Evolutionary conservation across 306 rosid genomes (phyloP), one percentile per base, ranked within the genome.

Genomic region (Arachis stenosperma): DNA sequence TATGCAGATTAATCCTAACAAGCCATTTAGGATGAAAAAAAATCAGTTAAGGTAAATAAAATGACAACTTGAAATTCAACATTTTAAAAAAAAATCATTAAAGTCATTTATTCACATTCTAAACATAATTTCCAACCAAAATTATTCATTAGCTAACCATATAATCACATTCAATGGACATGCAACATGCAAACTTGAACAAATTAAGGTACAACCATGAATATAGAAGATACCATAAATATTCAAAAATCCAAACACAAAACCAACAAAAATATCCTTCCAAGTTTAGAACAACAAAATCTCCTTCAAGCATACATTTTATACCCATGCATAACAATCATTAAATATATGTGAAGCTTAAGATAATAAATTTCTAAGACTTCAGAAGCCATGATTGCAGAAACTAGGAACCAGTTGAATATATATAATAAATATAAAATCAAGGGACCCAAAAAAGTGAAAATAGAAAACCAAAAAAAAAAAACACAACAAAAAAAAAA

Each of bases 1-100:
- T 46, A 65, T 60, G 59, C 81, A 78, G 77, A 54, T 72, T 50
- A 79, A 75, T 77, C 84, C 86, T 88, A 76, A 74, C 62, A 69
- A 83, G 39, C 71, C 39, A 78, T 30, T 58, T 69, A 78, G 53
- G 50, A 51, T 42, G 52, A 80, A 47, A 1, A 5, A 70, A 73
- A 71, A 66, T 65, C 63, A 77, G 65, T 79, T 79, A 71, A 71
- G 51, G 48, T 41, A 64, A 57, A 37, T 59, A 8, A 64, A 14
- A 60, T 14, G 22, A 62, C 60, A 69, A 58, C 2, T 14, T 36
- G 12, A 53, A 36, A 73, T 14, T 11, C n/a, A 1, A 8, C 69
- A 50, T n/a, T 22, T 22, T 48, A 48, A 48, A 54, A 4, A 4
- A 41, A 14, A 27, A 42, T 60, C 27, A 22, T 8, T 48, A 6